phyloP scores from a whole-genome alignment of 805 yeast species.

The Kodamaea hsintzibuensis region DNA sequence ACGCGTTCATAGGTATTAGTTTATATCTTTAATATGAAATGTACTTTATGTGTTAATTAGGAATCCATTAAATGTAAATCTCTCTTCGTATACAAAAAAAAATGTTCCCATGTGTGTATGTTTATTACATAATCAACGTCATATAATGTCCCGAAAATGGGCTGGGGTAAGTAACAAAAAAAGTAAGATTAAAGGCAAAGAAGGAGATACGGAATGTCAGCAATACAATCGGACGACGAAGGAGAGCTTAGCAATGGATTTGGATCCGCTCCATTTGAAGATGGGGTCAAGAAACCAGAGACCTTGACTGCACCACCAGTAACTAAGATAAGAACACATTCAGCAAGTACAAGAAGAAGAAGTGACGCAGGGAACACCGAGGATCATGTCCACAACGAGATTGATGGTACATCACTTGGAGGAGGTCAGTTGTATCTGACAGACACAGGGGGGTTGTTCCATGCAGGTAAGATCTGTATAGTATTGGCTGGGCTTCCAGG shows the following conservation, averaged over 20 bases:
- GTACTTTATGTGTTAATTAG: conserved; percentile 10
- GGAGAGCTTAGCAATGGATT: conserved; percentile 37
- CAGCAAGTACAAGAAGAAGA: conserved; percentile 25
- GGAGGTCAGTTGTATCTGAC: conserved; percentile 87
- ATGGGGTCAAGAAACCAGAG: conserved; percentile 15
- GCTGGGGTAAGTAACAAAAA: conserved; percentile 10
- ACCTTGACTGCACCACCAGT: conserved; percentile 19
- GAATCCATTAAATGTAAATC: too few species aligned
- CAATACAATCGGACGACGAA: conserved; percentile 28
- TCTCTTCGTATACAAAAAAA: too few species aligned
- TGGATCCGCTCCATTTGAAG: conserved; percentile 32
- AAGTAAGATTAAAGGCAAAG: neutral
- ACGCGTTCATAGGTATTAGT: conserved; percentile 21
- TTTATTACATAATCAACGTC: conserved; percentile 3
- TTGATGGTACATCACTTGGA: conserved; percentile 63
- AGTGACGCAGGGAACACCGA: conserved; percentile 40
- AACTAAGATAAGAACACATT: conserved; percentile 10
- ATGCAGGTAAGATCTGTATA: conserved; percentile 91
- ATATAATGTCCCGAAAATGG: neutral
- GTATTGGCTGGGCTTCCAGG: conserved; percentile 93
- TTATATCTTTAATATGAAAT: conserved; percentile 10
- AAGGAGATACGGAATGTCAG: conserved; percentile 14
- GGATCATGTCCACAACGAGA: conserved; percentile 65
- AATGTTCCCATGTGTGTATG: too few species aligned
- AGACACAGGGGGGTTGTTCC: conserved; percentile 88